Evolutionary conservation across 305 asterid genomes (phyloP).

Genomic region (Plantago lanceolata): DNA sequence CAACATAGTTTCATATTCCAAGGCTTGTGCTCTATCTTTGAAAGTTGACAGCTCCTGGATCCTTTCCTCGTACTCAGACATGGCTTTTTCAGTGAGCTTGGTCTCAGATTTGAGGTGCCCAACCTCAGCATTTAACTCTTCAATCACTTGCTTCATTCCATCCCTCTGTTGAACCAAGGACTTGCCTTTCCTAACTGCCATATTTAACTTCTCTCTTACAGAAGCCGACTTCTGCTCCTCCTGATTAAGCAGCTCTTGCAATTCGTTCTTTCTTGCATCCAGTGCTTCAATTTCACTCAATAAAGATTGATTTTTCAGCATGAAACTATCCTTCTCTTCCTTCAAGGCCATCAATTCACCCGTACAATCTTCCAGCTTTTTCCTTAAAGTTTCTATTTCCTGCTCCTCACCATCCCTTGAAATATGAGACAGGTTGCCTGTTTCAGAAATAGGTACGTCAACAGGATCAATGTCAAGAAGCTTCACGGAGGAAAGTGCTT

Average conservation of each 20-base stretch:
- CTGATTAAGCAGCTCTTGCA: constrained; percentile 61
- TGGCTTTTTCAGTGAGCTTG: constrained; percentile 39
- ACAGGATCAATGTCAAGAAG: constrained; percentile 35
- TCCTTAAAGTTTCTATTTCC: constrained; percentile 41
- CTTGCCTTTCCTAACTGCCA: constrained; percentile 94
- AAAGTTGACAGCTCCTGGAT: constrained; percentile 44
- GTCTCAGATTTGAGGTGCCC: constrained; percentile 53
- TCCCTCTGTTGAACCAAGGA: constrained; percentile 89
- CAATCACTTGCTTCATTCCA: constrained; percentile 75
- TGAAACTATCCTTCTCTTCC: constrained; percentile 60
- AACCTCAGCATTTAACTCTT: constrained; percentile 62
- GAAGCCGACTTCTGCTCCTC: constrained; percentile 84
- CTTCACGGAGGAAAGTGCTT: constrained; percentile 35
- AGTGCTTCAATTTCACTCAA: constrained; percentile 52
- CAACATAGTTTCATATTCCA: constrained; percentile 56
- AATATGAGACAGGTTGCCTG: constrained; percentile 31
- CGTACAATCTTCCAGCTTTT: constrained; percentile 52
- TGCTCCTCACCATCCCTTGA: constrained; percentile 40
- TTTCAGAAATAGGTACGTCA: constrained; percentile 38
- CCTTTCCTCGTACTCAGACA: constrained; percentile 53
- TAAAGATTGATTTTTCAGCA: constrained; percentile 51
- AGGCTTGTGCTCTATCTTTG: constrained; percentile 52
- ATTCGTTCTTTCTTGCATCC: constrained; percentile 50
- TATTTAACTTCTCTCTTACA: constrained; percentile 80
- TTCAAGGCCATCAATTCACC: constrained; percentile 51